Percentiles rank a stretch among this genome's conserved stretches.
These are phyloP conservation scores for Aegilops sharonensis DNA, from an alignment of 176 grass and related monocot species.

Conservation along the genomic window DNA sequence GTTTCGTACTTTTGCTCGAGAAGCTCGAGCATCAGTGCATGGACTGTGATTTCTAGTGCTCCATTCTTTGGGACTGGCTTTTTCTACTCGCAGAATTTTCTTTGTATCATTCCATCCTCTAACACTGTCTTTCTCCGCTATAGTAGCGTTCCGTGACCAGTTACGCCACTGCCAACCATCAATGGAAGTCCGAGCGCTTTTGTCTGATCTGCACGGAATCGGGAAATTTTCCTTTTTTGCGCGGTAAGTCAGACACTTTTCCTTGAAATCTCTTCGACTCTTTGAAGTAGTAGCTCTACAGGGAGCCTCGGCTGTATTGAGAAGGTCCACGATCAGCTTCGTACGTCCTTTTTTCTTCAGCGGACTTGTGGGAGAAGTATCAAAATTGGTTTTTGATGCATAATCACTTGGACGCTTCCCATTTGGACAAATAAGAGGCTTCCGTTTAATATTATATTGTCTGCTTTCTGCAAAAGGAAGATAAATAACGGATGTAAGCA, in stretches of 20 bases:
- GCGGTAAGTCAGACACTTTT: neutral
- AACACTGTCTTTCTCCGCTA: slow-evolving; percentile 33
- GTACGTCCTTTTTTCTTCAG: neutral
- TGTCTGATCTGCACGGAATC: slow-evolving; percentile 40
- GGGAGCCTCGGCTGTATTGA: neutral
- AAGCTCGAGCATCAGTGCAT: slow-evolving; percentile 40
- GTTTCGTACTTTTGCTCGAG: slow-evolving; percentile 44
- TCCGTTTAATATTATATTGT: neutral
- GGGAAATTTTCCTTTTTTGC: neutral
- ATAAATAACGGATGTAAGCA: neutral
- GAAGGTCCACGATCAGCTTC: neutral
- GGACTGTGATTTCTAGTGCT: neutral
- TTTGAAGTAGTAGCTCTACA: neutral
- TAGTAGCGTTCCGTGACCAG: slow-evolving; percentile 49
- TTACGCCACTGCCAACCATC: slow-evolving; percentile 55
- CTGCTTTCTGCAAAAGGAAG: slow-evolving; percentile 4
- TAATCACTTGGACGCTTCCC: neutral
- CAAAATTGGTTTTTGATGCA: neutral
- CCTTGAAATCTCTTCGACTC: neutral
- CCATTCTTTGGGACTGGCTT: slow-evolving; percentile 25
- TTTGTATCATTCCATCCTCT: slow-evolving; percentile 20
- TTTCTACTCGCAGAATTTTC: slow-evolving; percentile 16
- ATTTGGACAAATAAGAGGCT: neutral
- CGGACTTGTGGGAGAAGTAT: slow-evolving; percentile 1
- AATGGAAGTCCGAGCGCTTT: slow-evolving; percentile 53